phyloP scores from a whole-genome alignment of 1,139 yeast genomes.

The Candida labiduridarum region DNA sequence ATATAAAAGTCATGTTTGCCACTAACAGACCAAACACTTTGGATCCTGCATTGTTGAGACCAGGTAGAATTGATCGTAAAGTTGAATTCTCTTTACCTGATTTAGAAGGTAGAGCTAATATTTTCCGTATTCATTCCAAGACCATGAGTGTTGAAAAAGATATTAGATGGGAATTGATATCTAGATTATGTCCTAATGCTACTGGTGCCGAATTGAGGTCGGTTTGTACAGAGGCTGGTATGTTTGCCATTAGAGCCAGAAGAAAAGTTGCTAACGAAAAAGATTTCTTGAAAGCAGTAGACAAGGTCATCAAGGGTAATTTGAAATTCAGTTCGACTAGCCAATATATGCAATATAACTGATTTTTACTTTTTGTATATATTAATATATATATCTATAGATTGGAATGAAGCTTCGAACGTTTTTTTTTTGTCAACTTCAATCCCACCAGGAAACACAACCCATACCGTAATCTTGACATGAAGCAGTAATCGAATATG shows the following conservation, averaged over 20 bases:
- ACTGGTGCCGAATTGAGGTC: conserved; percentile 98
- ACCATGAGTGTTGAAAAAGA: conserved; percentile 97
- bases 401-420: neutral
- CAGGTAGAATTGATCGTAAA: conserved; percentile 97
- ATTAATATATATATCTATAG: neutral
- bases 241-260: conserved; percentile 98
- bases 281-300: conserved; percentile 96
- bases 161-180: conserved; percentile 96
- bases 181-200: conserved; percentile 95
- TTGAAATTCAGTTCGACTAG: conserved; percentile 96
- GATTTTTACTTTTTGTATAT: neutral
- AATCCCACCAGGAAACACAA: conserved; percentile 93
- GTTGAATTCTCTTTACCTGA: conserved; percentile 97
- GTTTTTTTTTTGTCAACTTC: neutral
- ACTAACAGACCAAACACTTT: conserved; percentile 97
- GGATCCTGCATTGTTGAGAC: conserved; percentile 96
- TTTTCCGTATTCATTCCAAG: conserved; percentile 94
- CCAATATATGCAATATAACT: conserved; percentile 95
- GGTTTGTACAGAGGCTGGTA: conserved; percentile 97
- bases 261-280: conserved; percentile 97
- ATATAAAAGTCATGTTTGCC: conserved; percentile 98
- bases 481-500: conserved; percentile 85
- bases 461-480: conserved; percentile 98
- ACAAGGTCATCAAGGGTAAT: conserved; percentile 97
- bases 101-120: conserved; percentile 95